Base-by-base conservation (phyloP, 441 rosid genomes). In the Eruca vesicaria region DNA sequence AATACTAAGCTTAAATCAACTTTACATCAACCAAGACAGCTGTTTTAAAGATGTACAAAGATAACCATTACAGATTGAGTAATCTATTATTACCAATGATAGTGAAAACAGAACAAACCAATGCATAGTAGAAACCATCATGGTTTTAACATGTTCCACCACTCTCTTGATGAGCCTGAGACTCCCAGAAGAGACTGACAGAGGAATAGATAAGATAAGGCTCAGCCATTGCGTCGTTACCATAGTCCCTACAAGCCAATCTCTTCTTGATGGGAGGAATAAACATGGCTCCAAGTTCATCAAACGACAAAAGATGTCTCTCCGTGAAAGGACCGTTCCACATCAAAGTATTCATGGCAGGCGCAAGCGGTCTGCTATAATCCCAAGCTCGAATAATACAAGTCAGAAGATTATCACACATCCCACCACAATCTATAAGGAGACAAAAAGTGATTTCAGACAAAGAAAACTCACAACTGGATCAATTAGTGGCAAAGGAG, bases 171-270 rank as follows among this genome's bases (percentile, higher is more conserved):
- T 74, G 85, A 71, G 69, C 75, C 75, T 89, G 87, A 1, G 92
- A 80, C 86, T 91, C 94, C 62, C 82, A 81, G 77, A 86, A 89
- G 26, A 91, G 50, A 1, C 50, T 41, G 12, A 91, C 89, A 9
- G 94, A 90, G 8, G 93, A 86, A 84, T 88, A 84, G 70, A 93
- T 96, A 18, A 87, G 77, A 59, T 90, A 88, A 59, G 97, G 94
- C 84, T 96, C 97, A 5, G 97, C 97, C 98, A 96, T 93, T 43
- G 96, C 97, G 28, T 98, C 97, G 36, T 86, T 91, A 20, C 97
- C 97, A 32, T 88, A 89, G 70, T 96, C 99, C 14, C 97, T 97
- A 63, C 97, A 90, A 20, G 94, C 98, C 65, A 93, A 85, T 83
- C 83, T 87, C 84, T 91, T 91, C 23, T 89, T 73, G 66, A 91